Evolutionary conservation across 1,284 basidiomycete species (phyloP).

Genomic region (Caloboletus firmus): DNA sequence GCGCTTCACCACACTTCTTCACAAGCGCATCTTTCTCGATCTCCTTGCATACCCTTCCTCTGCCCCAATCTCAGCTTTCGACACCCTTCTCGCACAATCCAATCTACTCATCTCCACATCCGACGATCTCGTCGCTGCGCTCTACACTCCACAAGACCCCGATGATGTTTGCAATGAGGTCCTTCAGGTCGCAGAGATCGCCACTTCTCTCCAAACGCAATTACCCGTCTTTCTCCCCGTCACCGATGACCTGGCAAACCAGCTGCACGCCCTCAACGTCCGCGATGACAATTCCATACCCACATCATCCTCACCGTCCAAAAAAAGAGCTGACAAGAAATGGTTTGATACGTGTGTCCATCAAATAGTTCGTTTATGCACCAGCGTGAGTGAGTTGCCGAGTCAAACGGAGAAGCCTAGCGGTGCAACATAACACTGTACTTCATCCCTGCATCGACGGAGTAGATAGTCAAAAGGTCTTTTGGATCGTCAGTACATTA

Average conservation of each 20-base stretch:
- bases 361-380: conserved; percentile 49
- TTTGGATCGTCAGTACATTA: conserved; percentile 21
- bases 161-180: conserved; percentile 42
- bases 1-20: conserved; percentile 59
- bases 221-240: conserved; percentile 29
- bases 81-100: conserved; percentile 53
- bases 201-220: conserved; percentile 38
- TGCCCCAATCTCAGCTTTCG: conserved; percentile 38
- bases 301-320: conserved; percentile 16
- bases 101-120: conserved; percentile 49
- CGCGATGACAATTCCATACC: conserved; percentile 9
- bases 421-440: not conserved
- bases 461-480: conserved; percentile 12
- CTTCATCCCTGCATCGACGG: not conserved
- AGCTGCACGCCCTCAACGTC: conserved; percentile 38
- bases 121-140: conserved; percentile 63
- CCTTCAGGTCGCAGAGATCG: conserved; percentile 37
- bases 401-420: not conserved
- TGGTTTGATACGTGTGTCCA: conserved; percentile 67
- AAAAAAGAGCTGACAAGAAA: conserved; percentile 31
- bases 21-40: conserved; percentile 57
- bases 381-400: conserved; percentile 2
- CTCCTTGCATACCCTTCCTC: conserved; percentile 40
- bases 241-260: conserved; percentile 32
- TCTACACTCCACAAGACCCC: conserved; percentile 62